A percentile compares a stretch with the other conserved stretches of the same genome.
Conservation (phyloP, 2,329 filamentous ascomycete genomes). For the Trichophyton benhamiae region DNA sequence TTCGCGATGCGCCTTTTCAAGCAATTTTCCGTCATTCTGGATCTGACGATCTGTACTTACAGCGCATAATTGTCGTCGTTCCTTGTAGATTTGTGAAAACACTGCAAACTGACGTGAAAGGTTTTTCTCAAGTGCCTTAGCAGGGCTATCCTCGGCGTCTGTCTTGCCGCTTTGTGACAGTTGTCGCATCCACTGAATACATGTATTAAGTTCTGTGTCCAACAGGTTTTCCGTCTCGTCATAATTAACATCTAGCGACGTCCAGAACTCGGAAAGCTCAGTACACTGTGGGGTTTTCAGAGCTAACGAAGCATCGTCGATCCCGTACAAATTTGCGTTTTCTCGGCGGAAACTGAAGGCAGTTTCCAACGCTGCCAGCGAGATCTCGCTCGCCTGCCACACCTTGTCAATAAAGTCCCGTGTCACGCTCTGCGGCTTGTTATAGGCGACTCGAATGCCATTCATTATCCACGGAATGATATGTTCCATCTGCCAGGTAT, state of each 20-base stretch:
- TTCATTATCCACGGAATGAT: constrained; percentile 70
- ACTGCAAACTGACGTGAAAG: constrained; percentile 45
- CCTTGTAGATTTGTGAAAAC: constrained; percentile 46
- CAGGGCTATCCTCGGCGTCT: constrained; percentile 28
- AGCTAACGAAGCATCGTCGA: constrained; percentile 43
- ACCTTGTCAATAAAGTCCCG: constrained; percentile 35
- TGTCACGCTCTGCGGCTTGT: constrained; percentile 44
- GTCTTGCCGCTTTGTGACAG: constrained; percentile 16
- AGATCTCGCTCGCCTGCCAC: constrained; percentile 63
- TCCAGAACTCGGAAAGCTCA: constrained; percentile 72
- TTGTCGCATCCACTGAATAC: constrained; percentile 28
- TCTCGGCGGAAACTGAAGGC: constrained; percentile 59
- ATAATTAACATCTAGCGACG: constrained; percentile 44
- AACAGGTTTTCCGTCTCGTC: constrained; percentile 29
- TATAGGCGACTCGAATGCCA: constrained; percentile 60
- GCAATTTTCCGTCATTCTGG: constrained; percentile 36
- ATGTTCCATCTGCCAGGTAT: constrained; percentile 58
- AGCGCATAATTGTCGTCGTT: constrained; percentile 47
- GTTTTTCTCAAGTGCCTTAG: constrained; percentile 34
- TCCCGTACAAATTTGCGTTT: constrained; percentile 58
- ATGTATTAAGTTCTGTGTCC: constrained; percentile 30
- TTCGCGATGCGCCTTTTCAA: constrained; percentile 33
- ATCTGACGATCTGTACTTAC: constrained; percentile 40
- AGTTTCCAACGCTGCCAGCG: constrained; percentile 50
- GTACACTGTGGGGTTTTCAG: constrained; percentile 50